Evolutionary conservation across 139 green algal species (phyloP), one percentile per base, ranked within the genome.

Genomic region (Coelastrella sp.): DNA sequence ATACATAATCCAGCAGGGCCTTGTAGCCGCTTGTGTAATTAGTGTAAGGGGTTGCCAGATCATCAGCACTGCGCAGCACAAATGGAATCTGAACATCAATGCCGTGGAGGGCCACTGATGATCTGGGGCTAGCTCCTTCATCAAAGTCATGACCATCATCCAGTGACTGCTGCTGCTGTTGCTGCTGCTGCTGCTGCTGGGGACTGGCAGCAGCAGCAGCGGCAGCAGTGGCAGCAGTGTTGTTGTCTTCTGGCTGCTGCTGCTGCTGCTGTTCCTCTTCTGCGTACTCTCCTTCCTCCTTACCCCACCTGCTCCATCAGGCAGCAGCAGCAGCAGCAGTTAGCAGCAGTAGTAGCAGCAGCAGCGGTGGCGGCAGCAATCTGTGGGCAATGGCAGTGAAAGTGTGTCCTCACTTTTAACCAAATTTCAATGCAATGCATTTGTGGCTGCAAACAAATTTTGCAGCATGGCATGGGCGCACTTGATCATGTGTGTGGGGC

Each of bases 11-110:
- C 76, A 89, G 75, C 78, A 92, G 88, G 0, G 72, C 57, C 25
- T 96, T 93, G 89, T 98, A 99, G 7, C 96, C 96, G 9, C 91
- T 92, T 14, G 97, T 96, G 92, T 98, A 98, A 93, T 98, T 99
- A 24, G 95, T 99, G 93, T 95, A 97, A 17, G 94, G 92, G 6
- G 94, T 95, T 14, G 78, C 56, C 82, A 98, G 91, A 76, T 91
- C 92, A 90, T 97, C 96, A 0, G 94, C 95, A 35, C 90, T 90
- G 15, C 66, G 73, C 75, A 97, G 91, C 17, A n/a, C n/a, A 78
- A 94, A 97, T 0, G 95, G 94, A 1, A 91, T 58, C 7, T 12
- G 20, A 59, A 98, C 70, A 68, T 96, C 91, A 17, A 96, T 91
- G 7, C 94, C 95, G 0, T 85, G 84, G 20, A 95, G 82, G 0